These are phyloP conservation scores for Picea glauca DNA, from an alignment of 75 land plant genomes.

Conservation along the genomic window DNA sequence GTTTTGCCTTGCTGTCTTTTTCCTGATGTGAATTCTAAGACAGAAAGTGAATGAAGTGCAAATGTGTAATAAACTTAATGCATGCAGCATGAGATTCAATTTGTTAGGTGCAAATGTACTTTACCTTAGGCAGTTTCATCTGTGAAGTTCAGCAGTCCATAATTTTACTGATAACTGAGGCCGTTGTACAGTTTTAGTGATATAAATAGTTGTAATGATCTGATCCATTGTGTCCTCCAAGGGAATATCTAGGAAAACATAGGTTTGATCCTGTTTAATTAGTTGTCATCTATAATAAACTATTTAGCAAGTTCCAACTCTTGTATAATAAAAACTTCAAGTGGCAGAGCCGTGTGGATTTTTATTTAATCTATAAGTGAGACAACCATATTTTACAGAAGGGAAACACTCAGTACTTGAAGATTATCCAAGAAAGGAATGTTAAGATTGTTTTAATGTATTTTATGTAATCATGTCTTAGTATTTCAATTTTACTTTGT, in stretches of 20 bases:
- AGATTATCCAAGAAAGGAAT: background rate
- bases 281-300: conserved; percentile 5
- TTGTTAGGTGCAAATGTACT: background rate
- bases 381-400: background rate
- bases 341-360: background rate
- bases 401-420: background rate
- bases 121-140: background rate
- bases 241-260: background rate
- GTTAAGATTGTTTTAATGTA: background rate
- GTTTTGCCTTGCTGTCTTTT: background rate
- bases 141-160: background rate
- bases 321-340: background rate
- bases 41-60: background rate
- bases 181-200: background rate
- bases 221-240: background rate
- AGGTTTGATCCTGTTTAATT: background rate
- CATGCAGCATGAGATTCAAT: background rate
- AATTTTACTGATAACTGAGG: background rate
- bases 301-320: background rate
- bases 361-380: background rate
- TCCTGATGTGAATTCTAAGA: background rate
- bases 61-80: background rate
- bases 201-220: background rate
- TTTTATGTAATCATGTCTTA: background rate
- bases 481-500: background rate